Base-by-base conservation (phyloP, 306 rosid species). In the Arachis stenosperma region DNA sequence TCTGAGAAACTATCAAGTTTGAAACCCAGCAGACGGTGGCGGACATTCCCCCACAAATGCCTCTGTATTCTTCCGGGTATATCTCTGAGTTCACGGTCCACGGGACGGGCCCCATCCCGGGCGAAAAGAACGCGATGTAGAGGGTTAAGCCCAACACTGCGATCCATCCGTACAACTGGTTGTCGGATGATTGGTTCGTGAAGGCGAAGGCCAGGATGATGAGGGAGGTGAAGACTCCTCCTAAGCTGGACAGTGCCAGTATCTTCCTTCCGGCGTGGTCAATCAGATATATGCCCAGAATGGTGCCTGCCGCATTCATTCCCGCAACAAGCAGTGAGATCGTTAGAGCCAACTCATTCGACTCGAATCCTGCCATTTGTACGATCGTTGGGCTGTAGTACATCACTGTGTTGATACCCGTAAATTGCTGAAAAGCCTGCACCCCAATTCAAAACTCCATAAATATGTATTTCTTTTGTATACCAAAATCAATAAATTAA, bases 61-160 rank as follows among this genome's bases (percentile, higher is more conserved):
- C 98, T 6, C 98, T 84, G 27, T 88, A 92, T 15, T 89, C 87
- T 54, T 88, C 91, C 2, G 98, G 98, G 57, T 92, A 92, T 71
- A 92, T 85, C 87, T 92, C 98, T 0, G 98, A 89, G 87, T 92
- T 92, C 29, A 92, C 88, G 0, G 98, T 86, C 98, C 98, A 92
- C 0, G 98, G 98, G 30, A 92, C 98, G 0, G 98, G 93, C 3
- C 98, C 98, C 98, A 89, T 92, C 43, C 98, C 98, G 0, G 98
- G 98, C 0, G 98, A 58, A 72, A 92, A 92, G 81, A 80, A 89
- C 3, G 72, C 75, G 36, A 92, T 88, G 64, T 89, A 92, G 7
- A 89, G 75, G 3, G 81, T 84, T 62, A 92, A 71, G 12, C 98
- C 98, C 67, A 78, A 0, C 17, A 92, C 65, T 48, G 98, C 96